Conservation (phyloP, 2,329 filamentous ascomycete genomes). For the Fusarium brevicatenulatum region DNA sequence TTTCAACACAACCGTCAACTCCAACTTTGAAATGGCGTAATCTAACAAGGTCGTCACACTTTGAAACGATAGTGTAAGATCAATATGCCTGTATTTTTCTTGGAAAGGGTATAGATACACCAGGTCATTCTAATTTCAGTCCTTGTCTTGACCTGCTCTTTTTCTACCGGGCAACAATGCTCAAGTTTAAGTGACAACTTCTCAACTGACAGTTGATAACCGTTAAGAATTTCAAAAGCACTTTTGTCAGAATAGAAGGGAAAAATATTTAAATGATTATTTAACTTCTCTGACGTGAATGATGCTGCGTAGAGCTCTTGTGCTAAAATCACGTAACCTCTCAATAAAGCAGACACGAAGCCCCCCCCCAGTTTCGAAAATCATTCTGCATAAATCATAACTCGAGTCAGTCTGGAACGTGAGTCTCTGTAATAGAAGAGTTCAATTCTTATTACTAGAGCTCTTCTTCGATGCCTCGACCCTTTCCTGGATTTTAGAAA, state of each 20-base stretch:
- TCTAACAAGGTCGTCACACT: not conserved
- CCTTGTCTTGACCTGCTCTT: not conserved
- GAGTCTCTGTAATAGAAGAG: not conserved
- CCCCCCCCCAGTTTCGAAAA: too few species aligned
- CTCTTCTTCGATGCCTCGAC: not conserved
- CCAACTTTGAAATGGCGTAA: not conserved
- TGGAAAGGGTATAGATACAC: rapidly evolving
- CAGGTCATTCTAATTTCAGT: not conserved
- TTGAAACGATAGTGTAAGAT: not conserved
- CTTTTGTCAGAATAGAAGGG: not conserved
- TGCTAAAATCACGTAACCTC: not conserved
- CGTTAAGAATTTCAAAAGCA: rapidly evolving
- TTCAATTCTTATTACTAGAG: not conserved
- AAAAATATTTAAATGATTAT: rapidly evolving
- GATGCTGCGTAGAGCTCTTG: not conserved
- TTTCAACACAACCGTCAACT: too few species aligned
- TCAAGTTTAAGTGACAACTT: too few species aligned
- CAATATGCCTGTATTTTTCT: not conserved
- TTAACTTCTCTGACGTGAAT: rapidly evolving
- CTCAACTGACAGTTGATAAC: rapidly evolving
- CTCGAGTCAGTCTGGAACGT: rapidly evolving
- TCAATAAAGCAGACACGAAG: not conserved
- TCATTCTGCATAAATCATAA: too few species aligned
- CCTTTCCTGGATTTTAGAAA: not conserved
- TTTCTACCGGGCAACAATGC: too few species aligned